phyloP scores from a whole-genome alignment of 306 rosid genomes.

The Delonix regia region DNA sequence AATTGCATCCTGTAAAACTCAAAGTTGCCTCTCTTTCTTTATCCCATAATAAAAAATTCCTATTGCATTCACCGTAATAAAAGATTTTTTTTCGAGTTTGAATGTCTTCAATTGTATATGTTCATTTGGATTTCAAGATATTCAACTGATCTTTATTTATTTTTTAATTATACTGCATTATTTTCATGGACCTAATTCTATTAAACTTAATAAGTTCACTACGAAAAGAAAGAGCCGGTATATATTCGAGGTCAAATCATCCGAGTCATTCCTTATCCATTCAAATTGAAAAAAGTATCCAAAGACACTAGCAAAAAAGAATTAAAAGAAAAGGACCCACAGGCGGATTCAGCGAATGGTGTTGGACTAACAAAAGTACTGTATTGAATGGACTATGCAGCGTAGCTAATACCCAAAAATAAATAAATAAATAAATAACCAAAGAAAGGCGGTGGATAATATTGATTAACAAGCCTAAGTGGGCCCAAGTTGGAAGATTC shows the following conservation, averaged over 20 bases:
- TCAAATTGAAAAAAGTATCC: background rate
- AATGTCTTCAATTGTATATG: background rate
- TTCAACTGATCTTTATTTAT: too few relatives aligned
- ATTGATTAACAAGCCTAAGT: background rate
- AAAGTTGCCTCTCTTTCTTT: background rate
- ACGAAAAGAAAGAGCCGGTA: constrained; percentile 13
- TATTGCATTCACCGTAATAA: background rate
- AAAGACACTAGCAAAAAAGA: background rate
- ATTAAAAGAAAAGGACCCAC: constrained; percentile 28
- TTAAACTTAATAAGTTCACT: background rate
- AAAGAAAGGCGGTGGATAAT: background rate
- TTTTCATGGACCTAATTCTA: background rate
- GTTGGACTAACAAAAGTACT: background rate
- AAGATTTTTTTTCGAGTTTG: background rate
- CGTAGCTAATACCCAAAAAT: background rate
- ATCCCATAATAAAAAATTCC: background rate
- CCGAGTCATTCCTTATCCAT: constrained; percentile 35
- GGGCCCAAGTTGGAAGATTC: constrained; percentile 2
- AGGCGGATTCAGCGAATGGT: background rate
- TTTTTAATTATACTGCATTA: background rate
- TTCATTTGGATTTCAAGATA: background rate
- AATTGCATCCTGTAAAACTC: background rate
- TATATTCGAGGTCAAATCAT: constrained; percentile 27
- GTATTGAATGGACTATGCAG: background rate
- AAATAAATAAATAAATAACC: background rate